Base-by-base conservation (phyloP, 495 filamentous ascomycete genomes). In the Penicillium crystallinum region DNA sequence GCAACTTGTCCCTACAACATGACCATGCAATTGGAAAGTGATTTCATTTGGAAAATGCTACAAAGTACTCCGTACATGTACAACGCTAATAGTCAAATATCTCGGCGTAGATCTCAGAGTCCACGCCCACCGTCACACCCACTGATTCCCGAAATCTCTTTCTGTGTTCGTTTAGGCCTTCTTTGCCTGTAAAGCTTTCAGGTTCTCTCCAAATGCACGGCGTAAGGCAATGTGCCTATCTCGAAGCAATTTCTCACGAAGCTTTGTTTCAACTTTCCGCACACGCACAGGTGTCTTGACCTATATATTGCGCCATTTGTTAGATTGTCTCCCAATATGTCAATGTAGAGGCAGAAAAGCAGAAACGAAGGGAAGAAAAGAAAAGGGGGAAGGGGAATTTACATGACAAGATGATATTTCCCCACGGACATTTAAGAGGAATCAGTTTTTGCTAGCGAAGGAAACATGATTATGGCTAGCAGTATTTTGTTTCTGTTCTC, bases 221-320 rank as follows among this genome's bases (percentile, higher is more conserved):
- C 75, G 64, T 54, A 68, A 65, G 19, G 72, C 73, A 70, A 84
- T 83, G 48, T 89, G 76, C 64, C 79, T 82, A 62, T 89, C 85
- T 61, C 80, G 81, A 11, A 87, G 76, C 48, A 87, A 71, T 61
- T 71, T 81, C 68, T 89, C 84, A 41, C 81, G 79, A 40, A 86
- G 72, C 62, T 82, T 77, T 54, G 74, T 84, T 35, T 77, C 2
- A 6, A 6, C 75, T 23, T 66, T 62, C 34, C 59, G 62, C 34
- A 47, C 3, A 40, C 38, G 35, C 15, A 35, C 11, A 7, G 55
- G 21, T 33, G 43, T 46, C 21, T 27, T 38, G 11, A 42, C 12
- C 43, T 53, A 56, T 3, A 12, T 29, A n/a, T 17, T 8, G 14
- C n/a, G 39, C 15, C 9, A 17, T 31, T 6, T 4, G 46, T 64